Evolutionary conservation across 768 basidiomycete species (phyloP), one percentile per base, ranked within the genome.

Genomic region (Boletellus ananas): DNA sequence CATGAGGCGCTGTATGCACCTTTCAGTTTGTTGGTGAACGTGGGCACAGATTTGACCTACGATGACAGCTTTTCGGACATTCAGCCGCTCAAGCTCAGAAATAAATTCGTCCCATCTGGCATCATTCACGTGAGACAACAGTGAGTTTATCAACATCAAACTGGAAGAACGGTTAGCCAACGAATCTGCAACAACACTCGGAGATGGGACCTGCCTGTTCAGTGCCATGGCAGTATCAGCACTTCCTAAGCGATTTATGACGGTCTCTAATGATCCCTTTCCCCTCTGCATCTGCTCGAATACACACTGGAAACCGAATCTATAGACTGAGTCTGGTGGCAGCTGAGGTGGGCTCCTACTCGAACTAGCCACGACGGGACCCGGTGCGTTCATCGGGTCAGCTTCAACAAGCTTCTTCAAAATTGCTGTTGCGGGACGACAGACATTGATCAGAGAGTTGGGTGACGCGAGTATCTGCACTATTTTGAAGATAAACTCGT

Each of bases 331-430:
- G n/a, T 79, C 87, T 13, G 83, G 79, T 6, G 80, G 79, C 3
- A 74, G 67, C 27, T 63, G 58, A 3, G 86, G 79, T 8, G 76
- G 75, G 36, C 65, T 66, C 56, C 73, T 75, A 59, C 86, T 88
- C 18, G 85, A 82, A 60, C 84, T 79, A 12, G 83, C 76, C 35
- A 74, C 52, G 41, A 78, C 63, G 2, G 79, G 74, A 16, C 81
- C 83, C 2, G 87, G 80, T 16, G 81, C 80, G 52, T 73, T 83
- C 57, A 76, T 70, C 16, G 90, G 86, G 59, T 90, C 88, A 9
- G 90, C 90, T 65, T 93, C 90, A 13, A 93, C 91, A 18, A 95
- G 79, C 55, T 86, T 87, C 70, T 91, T 90, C 54, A 94, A 76
- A 48, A 95, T 94, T 31, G 88, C 84, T 37, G 90, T 93, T 1